These are phyloP conservation scores for Backusella tarrabulga DNA, from an alignment of 192 early-diverging fungal genomes.

Conservation along the genomic window DNA sequence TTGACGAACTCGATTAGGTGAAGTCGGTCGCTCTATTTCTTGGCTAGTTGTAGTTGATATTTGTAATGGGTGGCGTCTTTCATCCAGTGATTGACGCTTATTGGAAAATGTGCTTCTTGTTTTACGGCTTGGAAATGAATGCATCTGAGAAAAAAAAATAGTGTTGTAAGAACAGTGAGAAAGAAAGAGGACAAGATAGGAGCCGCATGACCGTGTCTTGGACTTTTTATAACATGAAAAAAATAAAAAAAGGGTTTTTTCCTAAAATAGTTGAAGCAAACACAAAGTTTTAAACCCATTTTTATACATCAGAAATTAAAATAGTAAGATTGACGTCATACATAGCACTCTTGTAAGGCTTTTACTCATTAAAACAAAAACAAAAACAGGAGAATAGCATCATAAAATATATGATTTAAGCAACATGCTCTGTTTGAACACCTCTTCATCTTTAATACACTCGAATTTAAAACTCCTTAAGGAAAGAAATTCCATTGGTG, in stretches of 20 bases:
- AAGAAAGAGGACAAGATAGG: neutral
- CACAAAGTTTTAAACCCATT: neutral
- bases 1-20: conserved; percentile 1
- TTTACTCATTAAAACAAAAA: neutral
- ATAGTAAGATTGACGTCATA: neutral
- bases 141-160: neutral
- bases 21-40: neutral
- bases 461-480: neutral
- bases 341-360: neutral
- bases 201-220: neutral
- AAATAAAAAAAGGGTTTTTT: conserved; percentile 5
- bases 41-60: neutral
- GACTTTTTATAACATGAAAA: neutral
- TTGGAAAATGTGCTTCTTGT: neutral
- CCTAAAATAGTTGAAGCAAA: conserved; percentile 8
- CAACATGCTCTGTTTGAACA: neutral
- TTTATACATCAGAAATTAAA: neutral
- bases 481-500: neutral
- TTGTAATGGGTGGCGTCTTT: neutral
- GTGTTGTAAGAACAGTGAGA: neutral
- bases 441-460: neutral
- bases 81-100: conserved; percentile 4
- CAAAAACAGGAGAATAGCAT: neutral
- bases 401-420: neutral
- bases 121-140: neutral